phyloP scores from a whole-genome alignment of 345 rosid genomes.

The Cochlearia excelsa region DNA sequence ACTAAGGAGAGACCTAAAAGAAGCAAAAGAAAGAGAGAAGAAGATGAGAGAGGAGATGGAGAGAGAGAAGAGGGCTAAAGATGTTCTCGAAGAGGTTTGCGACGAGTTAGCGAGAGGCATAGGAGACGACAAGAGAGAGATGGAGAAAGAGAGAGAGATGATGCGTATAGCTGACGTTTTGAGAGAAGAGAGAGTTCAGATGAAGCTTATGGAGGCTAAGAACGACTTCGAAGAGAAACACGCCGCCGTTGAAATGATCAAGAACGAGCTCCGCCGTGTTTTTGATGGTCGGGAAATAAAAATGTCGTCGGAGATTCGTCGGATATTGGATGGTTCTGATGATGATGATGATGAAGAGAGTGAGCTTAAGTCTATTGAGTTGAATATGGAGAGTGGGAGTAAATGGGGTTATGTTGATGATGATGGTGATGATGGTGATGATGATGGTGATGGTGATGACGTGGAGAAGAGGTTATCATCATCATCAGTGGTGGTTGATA shows the following conservation, averaged over 20 bases:
- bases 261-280: constrained; percentile 64
- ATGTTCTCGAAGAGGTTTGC: constrained; percentile 77
- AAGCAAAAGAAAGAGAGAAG: constrained; percentile 46
- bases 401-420: constrained; percentile 65
- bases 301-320: constrained; percentile 38
- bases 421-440: constrained; percentile 43
- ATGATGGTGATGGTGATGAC: constrained; percentile 44
- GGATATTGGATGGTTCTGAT: constrained; percentile 52
- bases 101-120: constrained; percentile 78
- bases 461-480: constrained; percentile 27
- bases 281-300: constrained; percentile 39
- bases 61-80: constrained; percentile 79
- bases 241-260: constrained; percentile 64
- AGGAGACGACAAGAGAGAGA: constrained; percentile 77
- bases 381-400: constrained; percentile 81
- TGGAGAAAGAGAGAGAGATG: constrained; percentile 95
- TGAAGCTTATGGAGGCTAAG: constrained; percentile 89
- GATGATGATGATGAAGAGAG: constrained; percentile 59
- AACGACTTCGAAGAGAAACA: constrained; percentile 87
- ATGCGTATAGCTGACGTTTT: constrained; percentile 85
- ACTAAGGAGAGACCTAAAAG: constrained; percentile 68
- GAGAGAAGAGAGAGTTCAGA: constrained; percentile 94
- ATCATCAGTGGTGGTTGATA: constrained; percentile 39
- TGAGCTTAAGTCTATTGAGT: constrained; percentile 87
- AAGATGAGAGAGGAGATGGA: constrained; percentile 54